Evolutionary conservation across 257 asterid genomes (phyloP).

Genomic region (Ilex aquifolium): DNA sequence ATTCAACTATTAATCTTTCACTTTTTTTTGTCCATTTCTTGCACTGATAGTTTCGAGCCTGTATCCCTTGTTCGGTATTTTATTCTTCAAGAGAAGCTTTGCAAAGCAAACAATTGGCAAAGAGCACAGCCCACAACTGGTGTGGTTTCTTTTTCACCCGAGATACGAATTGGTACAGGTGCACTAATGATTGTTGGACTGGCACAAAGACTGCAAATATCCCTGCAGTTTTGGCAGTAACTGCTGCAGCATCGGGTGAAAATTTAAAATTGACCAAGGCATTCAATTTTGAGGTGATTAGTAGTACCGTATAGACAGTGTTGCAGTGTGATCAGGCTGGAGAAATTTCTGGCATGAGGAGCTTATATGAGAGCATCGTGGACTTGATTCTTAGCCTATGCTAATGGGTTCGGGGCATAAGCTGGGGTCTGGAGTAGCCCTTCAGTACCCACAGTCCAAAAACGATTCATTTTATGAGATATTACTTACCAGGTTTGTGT

Average conservation of each 20-base stretch:
- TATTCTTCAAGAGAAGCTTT: constrained; percentile 67
- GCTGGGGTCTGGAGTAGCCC: constrained; percentile 32
- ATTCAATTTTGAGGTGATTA: constrained; percentile 90
- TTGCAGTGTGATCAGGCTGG: constrained; percentile 97
- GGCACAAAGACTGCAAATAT: constrained; percentile 80
- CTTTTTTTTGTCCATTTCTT: too few species aligned
- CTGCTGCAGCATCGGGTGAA: constrained; percentile 99
- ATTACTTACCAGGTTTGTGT: constrained; percentile 66
- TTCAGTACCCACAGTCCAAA: constrained; percentile 40
- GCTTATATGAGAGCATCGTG: constrained; percentile 85
- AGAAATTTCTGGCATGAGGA: constrained; percentile 98
- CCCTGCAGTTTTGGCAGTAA: constrained; percentile 87
- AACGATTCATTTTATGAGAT: constrained; percentile 71
- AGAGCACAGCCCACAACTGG: constrained; percentile 89
- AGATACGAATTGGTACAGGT: constrained; percentile 94
- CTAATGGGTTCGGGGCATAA: constrained; percentile 31
- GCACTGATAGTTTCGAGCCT: too few species aligned
- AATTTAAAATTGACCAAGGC: constrained; percentile 83
- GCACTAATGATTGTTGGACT: constrained; percentile 91
- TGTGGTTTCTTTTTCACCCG: constrained; percentile 93
- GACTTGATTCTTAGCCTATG: constrained; percentile 32
- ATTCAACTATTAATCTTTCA: too few species aligned
- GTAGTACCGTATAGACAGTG: constrained; percentile 91
- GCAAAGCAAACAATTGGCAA: constrained; percentile 92
- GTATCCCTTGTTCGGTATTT: too few species aligned